Evolutionary conservation across 345 rosid species (phyloP).

Genomic region (rapeseed (Brassica napus)): Da-Ae NC_063449.1:47291001-47291500

Average conservation of each 20-base stretch:
- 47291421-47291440: background rate
- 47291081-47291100: background rate
- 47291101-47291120: background rate
- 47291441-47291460: constrained; percentile 1
- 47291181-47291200: constrained; percentile 18
- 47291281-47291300: constrained; percentile 26
- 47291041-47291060: background rate
- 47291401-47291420: background rate
- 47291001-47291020: constrained; percentile 1
- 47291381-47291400: constrained; percentile 7
- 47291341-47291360: background rate
- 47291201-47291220: background rate
- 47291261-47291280: constrained; percentile 37
- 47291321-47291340: background rate
- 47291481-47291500: background rate
- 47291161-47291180: constrained; percentile 21
- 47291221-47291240: constrained; percentile 10
- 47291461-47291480: background rate
- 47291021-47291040: background rate
- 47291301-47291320: constrained; percentile 34
- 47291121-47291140: background rate
- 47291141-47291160: background rate
- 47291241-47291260: background rate
- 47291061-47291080: background rate
- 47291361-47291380: background rate